Evolutionary conservation across 495 filamentous ascomycete species (phyloP).

Genomic region (Hypoxylon subgilvum): DNA sequence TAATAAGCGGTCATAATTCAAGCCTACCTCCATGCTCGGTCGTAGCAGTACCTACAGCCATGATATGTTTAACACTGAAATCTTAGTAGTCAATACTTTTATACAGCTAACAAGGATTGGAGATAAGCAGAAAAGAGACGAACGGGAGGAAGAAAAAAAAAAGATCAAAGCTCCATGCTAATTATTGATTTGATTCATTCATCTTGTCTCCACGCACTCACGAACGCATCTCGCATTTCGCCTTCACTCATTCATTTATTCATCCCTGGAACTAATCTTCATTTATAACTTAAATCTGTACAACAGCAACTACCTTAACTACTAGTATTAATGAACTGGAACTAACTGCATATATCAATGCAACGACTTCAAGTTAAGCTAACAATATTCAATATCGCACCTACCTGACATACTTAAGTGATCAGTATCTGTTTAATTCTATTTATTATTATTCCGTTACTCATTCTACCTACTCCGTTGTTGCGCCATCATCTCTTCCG

Average conservation of each 20-base stretch:
- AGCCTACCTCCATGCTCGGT: too few species aligned
- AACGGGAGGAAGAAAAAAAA: constrained; percentile 3
- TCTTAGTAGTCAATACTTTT: not conserved
- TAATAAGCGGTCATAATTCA: not conserved
- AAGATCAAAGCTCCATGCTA: constrained; percentile 15
- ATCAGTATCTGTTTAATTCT: not conserved
- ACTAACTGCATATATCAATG: too few species aligned
- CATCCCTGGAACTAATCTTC: constrained; percentile 37
- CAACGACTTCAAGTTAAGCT: too few species aligned
- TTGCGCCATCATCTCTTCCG: too few species aligned
- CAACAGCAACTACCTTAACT: too few species aligned
- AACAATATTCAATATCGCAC: too few species aligned
- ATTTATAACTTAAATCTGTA: constrained; percentile 34
- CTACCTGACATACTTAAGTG: too few species aligned
- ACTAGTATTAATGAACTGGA: too few species aligned
- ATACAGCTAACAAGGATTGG: constrained; percentile 9
- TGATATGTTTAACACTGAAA: not conserved
- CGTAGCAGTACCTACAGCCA: not conserved
- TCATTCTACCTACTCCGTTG: not conserved
- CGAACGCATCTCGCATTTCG: constrained; percentile 33
- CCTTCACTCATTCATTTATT: too few species aligned
- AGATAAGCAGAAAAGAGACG: not conserved
- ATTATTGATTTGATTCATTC: constrained; percentile 21
- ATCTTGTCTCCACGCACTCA: constrained; percentile 24
- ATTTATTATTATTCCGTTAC: not conserved